phyloP scores from a whole-genome alignment of 2,329 filamentous ascomycete species.

The Scedosporium dehoogii region DNA sequence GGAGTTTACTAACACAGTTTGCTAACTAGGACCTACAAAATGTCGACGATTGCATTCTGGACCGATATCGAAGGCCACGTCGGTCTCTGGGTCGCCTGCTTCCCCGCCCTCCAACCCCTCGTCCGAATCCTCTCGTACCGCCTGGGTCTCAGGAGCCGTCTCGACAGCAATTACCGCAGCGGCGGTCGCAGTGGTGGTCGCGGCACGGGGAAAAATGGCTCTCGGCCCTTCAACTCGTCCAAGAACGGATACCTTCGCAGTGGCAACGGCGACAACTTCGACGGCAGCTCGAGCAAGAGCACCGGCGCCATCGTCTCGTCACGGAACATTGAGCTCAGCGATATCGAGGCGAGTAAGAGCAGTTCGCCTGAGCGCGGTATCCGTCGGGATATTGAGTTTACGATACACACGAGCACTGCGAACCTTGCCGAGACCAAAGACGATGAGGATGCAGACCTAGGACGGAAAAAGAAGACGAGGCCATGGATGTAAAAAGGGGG shows the following conservation, averaged over 20 bases:
- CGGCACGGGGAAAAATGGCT: background rate
- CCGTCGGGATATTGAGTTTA: constrained; percentile 1
- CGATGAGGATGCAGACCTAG: background rate
- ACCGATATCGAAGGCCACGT: constrained; percentile 30
- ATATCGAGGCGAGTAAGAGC: background rate
- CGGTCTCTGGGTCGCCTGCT: constrained; percentile 32
- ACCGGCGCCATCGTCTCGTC: constrained; percentile 1
- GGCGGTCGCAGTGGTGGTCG: background rate
- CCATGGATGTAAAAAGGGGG: background rate
- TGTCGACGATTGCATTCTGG: constrained; percentile 25
- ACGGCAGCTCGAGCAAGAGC: constrained; percentile 4
- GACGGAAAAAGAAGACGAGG: background rate
- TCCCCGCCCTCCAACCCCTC: constrained; percentile 28
- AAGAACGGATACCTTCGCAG: constrained; percentile 1
- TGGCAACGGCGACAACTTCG: background rate
- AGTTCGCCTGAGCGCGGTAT: background rate
- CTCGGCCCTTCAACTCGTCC: background rate
- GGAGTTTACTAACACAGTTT: background rate
- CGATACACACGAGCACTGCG: background rate
- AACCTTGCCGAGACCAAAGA: background rate
- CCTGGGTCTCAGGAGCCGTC: constrained; percentile 15
- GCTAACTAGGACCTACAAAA: constrained; percentile 23
- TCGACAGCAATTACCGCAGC: constrained; percentile 6
- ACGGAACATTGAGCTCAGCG: background rate
- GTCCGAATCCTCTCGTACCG: constrained; percentile 19